Conservation (phyloP, 2,329 filamentous ascomycete species). For the Albifimbria verrucaria region DNA sequence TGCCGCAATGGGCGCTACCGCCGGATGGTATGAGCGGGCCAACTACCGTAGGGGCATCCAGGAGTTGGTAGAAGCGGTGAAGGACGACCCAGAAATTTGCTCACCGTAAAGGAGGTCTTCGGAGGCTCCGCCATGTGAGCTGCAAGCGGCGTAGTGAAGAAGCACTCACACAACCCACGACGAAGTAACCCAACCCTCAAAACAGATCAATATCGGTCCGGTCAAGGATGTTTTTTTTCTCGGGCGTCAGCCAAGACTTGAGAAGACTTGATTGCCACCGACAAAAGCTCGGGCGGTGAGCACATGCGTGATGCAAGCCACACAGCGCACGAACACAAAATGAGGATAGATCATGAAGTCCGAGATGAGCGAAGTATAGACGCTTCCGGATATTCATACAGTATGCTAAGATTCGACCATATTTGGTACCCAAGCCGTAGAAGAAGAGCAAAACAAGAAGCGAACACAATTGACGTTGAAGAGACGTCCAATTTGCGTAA, state of each 20-base stretch:
- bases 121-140: not conserved
- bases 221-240: not conserved
- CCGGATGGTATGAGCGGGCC: slow-evolving; percentile 71
- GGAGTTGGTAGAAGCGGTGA: slow-evolving; percentile 54
- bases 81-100: slow-evolving; percentile 39
- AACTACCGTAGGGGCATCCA: slow-evolving; percentile 62
- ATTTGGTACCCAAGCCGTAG: not conserved
- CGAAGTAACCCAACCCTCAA: too few relatives aligned
- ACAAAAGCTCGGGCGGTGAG: not conserved
- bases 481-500: too few relatives aligned
- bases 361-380: too few relatives aligned
- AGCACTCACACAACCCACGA: not conserved
- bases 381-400: not conserved
- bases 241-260: too few relatives aligned
- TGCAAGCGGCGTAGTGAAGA: too few relatives aligned
- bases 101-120: slow-evolving; percentile 5
- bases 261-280: too few relatives aligned
- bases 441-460: not conserved
- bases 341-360: too few relatives aligned
- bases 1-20: slow-evolving; percentile 85
- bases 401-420: not conserved
- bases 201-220: too few relatives aligned
- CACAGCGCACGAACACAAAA: too few relatives aligned
- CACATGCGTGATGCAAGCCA: not conserved
- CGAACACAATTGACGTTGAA: not conserved